These are phyloP conservation scores for Boletus reticuloceps DNA, from an alignment of 768 basidiomycete species.

Conservation along the genomic window DNA sequence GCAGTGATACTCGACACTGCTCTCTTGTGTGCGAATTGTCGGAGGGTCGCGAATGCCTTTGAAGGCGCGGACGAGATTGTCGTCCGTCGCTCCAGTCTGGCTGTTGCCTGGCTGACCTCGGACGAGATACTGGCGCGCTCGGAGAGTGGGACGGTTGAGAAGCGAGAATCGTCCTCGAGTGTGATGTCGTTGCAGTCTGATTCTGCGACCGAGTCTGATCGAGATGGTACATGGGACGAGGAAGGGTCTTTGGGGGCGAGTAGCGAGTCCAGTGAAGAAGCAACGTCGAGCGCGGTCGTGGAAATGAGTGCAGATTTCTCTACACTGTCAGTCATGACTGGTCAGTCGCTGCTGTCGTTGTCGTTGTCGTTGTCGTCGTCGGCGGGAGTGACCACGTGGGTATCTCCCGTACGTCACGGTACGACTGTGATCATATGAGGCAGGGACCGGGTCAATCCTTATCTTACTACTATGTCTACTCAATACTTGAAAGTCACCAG, in stretches of 20 bases:
- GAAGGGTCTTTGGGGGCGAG: slow-evolving; percentile 46
- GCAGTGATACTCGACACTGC: slow-evolving; percentile 58
- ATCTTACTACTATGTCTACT: slow-evolving; percentile 10
- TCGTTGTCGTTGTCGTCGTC: slow-evolving; percentile 4
- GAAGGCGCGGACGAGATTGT: slow-evolving; percentile 28
- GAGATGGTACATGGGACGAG: slow-evolving; percentile 27
- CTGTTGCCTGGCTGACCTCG: slow-evolving; percentile 20
- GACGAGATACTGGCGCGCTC: slow-evolving; percentile 35
- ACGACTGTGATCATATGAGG: not conserved
- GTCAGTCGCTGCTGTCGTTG: not conserved
- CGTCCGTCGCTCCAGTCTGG: slow-evolving; percentile 27
- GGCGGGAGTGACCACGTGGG: slow-evolving; percentile 8
- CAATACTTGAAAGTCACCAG: slow-evolving; percentile 46
- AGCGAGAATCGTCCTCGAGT: slow-evolving; percentile 45
- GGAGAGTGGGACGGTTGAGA: slow-evolving; percentile 50
- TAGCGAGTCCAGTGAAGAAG: slow-evolving; percentile 41
- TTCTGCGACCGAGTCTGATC: slow-evolving; percentile 46
- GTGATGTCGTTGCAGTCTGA: slow-evolving; percentile 64
- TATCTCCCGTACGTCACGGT: not conserved
- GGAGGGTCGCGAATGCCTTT: slow-evolving; percentile 17
- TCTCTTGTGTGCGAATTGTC: slow-evolving; percentile 51
- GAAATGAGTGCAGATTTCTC: slow-evolving; percentile 11
- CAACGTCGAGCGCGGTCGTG: slow-evolving; percentile 10
- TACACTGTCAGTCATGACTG: slow-evolving; percentile 19
- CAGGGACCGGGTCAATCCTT: not conserved